Base-by-base conservation (phyloP, 805 yeast genomes). In the Ogataea naganishii region DNA sequence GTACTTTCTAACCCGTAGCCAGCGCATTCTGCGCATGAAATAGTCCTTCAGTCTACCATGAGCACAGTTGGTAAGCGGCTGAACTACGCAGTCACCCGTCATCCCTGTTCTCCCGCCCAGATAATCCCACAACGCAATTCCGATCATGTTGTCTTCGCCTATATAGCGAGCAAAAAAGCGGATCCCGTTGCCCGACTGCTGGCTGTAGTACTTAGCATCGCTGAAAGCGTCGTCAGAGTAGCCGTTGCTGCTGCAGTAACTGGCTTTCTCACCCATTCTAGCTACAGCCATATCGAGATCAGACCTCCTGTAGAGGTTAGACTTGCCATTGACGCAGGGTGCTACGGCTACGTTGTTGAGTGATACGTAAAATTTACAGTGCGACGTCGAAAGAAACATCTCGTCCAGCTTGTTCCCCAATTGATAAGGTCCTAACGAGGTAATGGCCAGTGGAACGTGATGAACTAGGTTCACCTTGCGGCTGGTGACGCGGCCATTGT, bases 71-170 rank as follows among this genome's bases (percentile, higher is more conserved):
- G n/a, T n/a, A 14, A 74, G 53, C 0, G 95, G 95, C 48, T 85
- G 96, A 4, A 82, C 56, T 2, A 76, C 95, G 27, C 74, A 68
- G 48, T 85, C 95, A 2, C 80, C 74, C 1, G 89, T 77, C 64
- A 84, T 62, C 0, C 80, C 86, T 0, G 94, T 82, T 40, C 86
- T 60, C 2, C 82, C 80, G 15, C 44, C 32, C 15, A 81, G 76
- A 20, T 65, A 62, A 29, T 74, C 73, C 95, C 95, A 85, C 12
- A 85, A 49, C 1, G 85, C 82, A 28, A 82, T 84, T 5, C 83
- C 94, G 38, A 85, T 85, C 94, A 84, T 81, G 51, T 85, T 85
- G 51, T 85, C 96, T 49, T 85, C 96, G 5, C 95, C 95, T 46
- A 85, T 85, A 49, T 78, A 86, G 33, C 75, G 62, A 6, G 94